Evolutionary conservation across 139 green algal species (phyloP).

Genomic region (Astrephomene gubernaculifera): DNA sequence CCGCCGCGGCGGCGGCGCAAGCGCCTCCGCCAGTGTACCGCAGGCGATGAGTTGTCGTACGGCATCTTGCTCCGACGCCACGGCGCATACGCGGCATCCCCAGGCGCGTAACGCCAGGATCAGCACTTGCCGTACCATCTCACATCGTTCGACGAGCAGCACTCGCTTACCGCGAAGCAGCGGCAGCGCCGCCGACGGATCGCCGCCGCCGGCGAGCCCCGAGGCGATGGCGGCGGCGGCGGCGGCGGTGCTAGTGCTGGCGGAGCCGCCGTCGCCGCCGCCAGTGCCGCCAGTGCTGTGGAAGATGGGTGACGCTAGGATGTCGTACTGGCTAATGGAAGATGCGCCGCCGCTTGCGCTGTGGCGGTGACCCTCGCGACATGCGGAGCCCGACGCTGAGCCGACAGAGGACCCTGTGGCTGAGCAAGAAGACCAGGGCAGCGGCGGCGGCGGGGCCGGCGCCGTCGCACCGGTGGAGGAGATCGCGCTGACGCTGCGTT

Average conservation of each 20-base stretch:
- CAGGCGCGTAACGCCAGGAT: constrained; percentile 71
- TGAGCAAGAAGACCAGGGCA: neutral
- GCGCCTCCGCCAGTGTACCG: constrained; percentile 43
- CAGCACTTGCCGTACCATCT: constrained; percentile 72
- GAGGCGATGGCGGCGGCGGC: neutral
- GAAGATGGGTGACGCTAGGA: too few species aligned
- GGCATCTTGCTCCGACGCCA: constrained; percentile 60
- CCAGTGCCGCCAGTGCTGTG: too few species aligned
- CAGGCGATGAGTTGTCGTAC: constrained; percentile 56
- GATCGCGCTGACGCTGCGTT: neutral
- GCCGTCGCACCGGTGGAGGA: too few species aligned
- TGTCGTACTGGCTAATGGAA: neutral
- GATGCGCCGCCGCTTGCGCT: neutral
- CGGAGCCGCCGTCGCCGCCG: neutral
- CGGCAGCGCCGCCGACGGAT: constrained; percentile 21
- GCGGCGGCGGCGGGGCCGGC: neutral
- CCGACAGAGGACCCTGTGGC: neutral
- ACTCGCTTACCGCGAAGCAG: constrained; percentile 68
- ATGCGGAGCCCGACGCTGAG: neutral
- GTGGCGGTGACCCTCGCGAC: neutral
- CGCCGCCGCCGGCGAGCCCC: neutral
- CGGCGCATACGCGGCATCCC: constrained; percentile 74
- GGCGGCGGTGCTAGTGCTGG: neutral
- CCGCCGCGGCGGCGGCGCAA: neutral
- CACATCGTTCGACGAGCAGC: constrained; percentile 77